Base-by-base conservation (phyloP, 2,329 filamentous ascomycete species). In the Colletotrichum higginsianum region DNA sequence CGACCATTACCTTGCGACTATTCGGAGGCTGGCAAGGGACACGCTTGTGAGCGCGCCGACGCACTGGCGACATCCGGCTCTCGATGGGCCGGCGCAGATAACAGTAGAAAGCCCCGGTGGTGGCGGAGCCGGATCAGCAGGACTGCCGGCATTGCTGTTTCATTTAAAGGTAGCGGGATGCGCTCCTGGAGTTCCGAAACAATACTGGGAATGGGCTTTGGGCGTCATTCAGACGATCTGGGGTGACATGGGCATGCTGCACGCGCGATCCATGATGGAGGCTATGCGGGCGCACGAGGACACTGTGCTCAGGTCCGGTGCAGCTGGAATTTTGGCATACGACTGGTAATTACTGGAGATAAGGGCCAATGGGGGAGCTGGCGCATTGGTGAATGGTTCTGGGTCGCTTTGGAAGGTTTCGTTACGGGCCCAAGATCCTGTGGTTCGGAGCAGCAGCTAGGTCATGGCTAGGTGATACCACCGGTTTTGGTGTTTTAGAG, bases 51-150 rank as follows among this genome's bases (percentile, higher is more conserved):
- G 86, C 67, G 81, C 83, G 3, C 84, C 86, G 6, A 84, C 84
- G 11, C 85, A 87, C 72, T 89, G 86, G 84, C 84, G 85, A 26
- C 86, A 89, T 63, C 87, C 87, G 7, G 76, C 80, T 3, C 78
- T 88, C 4, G 76, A 78, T 18, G 77, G 84, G 42, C 81, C 81
- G 61, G 79, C 80, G 46, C 78, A 78, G 2, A 75, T 78, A 61
- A 77, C 75, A 42, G 79, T 84, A 15, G 81, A 82, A 62, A 79
- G 82, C 49, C 61, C 79, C 15, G 78, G 83, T 3, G 78, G 83
- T 62, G 79, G 81, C 7, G 86, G 86, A 5, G 82, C 84, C 0
- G 86, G 86, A 1, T 82, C 85, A 3, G 83, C 85, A 4, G 86
- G 85, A 0, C 76, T 88, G 13, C 85, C 86, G 11, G 82, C 83